Evolutionary conservation across 768 basidiomycete species (phyloP).

Genomic region (Tephrocybe sp.): DNA sequence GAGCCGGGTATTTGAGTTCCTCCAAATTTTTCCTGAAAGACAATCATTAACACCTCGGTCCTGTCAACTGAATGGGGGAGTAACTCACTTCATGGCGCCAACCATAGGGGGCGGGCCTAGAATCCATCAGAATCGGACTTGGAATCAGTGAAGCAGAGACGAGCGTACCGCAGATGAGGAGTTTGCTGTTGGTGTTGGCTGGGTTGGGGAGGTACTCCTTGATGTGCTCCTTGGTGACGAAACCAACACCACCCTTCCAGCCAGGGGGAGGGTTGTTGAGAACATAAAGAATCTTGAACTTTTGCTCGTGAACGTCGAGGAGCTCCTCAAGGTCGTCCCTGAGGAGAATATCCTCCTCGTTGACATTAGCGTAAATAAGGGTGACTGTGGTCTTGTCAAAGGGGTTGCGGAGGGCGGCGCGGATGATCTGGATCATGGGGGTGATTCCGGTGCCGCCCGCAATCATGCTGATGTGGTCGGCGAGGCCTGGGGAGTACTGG

Average conservation of each 20-base stretch:
- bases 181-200: constrained; percentile 65
- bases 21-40: constrained; percentile 78
- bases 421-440: constrained; percentile 98
- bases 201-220: constrained; percentile 73
- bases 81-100: constrained; percentile 49
- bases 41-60: constrained; percentile 6
- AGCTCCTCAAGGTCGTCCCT: constrained; percentile 86
- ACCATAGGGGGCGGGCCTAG: constrained; percentile 64
- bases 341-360: constrained; percentile 88
- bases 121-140: neutral
- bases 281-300: constrained; percentile 85
- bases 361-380: constrained; percentile 97
- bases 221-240: constrained; percentile 92
- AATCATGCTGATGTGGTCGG: constrained; percentile 91
- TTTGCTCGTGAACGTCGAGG: constrained; percentile 50
- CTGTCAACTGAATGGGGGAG: constrained; percentile 1
- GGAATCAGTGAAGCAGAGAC: neutral
- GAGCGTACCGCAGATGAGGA: constrained; percentile 76
- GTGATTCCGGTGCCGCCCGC: constrained; percentile 99
- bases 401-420: constrained; percentile 90
- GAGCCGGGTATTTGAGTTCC: constrained; percentile 84
- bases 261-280: constrained; percentile 89
- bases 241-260: constrained; percentile 92
- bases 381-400: constrained; percentile 77
- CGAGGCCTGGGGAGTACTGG: constrained; percentile 72